Base-by-base conservation (phyloP, 1,284 basidiomycete species). In the Tetrapyrgos nigripes region DNA sequence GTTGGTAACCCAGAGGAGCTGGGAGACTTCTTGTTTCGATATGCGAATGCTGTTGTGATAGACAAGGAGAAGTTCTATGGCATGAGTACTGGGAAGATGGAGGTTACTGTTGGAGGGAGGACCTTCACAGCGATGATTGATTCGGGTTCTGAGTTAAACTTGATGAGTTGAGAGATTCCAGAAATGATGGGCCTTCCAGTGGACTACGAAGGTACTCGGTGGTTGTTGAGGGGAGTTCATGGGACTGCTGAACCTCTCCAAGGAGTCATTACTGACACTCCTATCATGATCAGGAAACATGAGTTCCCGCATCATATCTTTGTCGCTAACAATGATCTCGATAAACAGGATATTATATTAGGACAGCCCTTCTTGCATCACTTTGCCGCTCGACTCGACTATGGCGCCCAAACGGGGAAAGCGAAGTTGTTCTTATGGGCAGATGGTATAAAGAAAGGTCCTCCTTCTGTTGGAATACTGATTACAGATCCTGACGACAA, bases 251-350 rank as follows among this genome's bases (percentile, higher is more conserved):
- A 66, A 1, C 50, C 53, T 14, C 55, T 73, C 3, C 29, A 62
- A 17, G 66, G 72, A n/a, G 65, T 66, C 37, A 40, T 61, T 21
- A 40, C 55, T 3, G 70, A 68, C 48, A 68, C 60, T 10, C 62
- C 58, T 1, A 52, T 71, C 0, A 45, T 31, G 11, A 62, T 70
- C 21, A 63, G 66, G 14, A 62, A 63, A 3, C 62, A 68, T n/a
- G 26, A 57, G 1, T 70, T 76, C 48, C 60, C 69, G 29, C 70
- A 73, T 51, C 70, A 74, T 33, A 66, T 73, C 24, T 73, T 71
- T 21, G 64, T 74, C 33, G 54, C 54, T 3, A 26, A 37, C 1
- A 62, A 35, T 9, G 23, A 63, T 59, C 58, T 37, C 9, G 50
- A 3, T 1, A 33, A 48, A 6, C 64, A 66, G 10, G 69, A 71